Evolutionary conservation across 306 rosid genomes (phyloP), one percentile per base, ranked within the genome.

Genomic region (Cicer bijugum): DNA sequence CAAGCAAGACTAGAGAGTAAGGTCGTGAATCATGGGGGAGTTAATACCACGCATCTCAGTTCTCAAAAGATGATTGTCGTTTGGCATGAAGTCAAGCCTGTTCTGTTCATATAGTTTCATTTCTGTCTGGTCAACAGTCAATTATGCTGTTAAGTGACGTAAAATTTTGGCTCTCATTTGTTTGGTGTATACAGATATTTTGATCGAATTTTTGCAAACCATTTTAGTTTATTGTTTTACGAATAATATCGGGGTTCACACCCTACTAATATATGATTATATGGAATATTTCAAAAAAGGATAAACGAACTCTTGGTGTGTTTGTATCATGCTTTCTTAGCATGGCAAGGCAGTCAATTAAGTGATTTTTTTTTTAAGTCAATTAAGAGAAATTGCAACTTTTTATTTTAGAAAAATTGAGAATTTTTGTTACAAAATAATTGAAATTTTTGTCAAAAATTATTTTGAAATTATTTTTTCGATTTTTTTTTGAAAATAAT

Each of bases 101-200:
- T 74, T 77, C 53, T 69, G 77, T 77, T 84, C 68, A 50, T 63
- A 78, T 57, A 67, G 62, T 67, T 70, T 38, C 74, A 40, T 23
- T 66, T 72, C 64, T 4, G 33, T 55, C 48, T 53, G 69, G 38
- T 69, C 40, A 52, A 47, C 67, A 48, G 46, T 35, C 75, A 12
- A 55, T 61, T 73, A 35, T 77, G 77, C 53, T 73, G 80, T 68
- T 4, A 8, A 56, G 77, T 57, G 19, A 58, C 11, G 61, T 50
- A 62, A 51, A 38, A 0, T 78, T 82, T 82, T 75, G 81, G 40
- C 51, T 44, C 23, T 69, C 74, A 59, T 45, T 53, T 39, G n/a
- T 6, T 57, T 66, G 17, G 17, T 17, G 72, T 66, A 44, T 51
- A 59, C 71, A 43, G 9, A 37, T 70, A 42, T 84, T 43, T 19